Base-by-base conservation (phyloP, 441 rosid genomes). In the Theobroma grandiflorum region DNA sequence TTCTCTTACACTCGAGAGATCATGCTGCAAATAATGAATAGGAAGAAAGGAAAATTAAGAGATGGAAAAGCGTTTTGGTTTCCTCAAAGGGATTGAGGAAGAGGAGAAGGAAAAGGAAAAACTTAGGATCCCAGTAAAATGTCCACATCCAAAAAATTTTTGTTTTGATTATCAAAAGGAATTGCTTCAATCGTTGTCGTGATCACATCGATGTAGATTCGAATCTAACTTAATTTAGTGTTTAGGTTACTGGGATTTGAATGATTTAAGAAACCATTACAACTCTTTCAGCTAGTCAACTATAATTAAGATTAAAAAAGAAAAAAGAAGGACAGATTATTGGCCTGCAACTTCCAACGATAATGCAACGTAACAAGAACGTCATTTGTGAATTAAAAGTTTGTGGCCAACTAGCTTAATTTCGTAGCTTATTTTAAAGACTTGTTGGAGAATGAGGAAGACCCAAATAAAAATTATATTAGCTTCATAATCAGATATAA, bases 131-230 rank as follows among this genome's bases (percentile, higher is more conserved):
- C 62, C 45, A 37, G 14, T 0, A 11, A 59, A 3, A 64, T 8
- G 33, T 37, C 71, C 47, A 1, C 69, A 61, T 8, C 65, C 12
- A 9, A 42, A 16, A 7, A 8, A 8, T 45, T 26, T 53, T 77
- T 61, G 49, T 31, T 78, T 26, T 26, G 5, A 57, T 40, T 38
- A 40, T 40, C 31, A 16, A 4, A 5, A 31, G 57, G 47, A 61
- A 38, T 52, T 40, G 58, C n/a, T 80, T 75, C 75, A 58, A 59
- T 59, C 79, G 15, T 38, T 80, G 20, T 80, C 76, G 69, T 16
- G 26, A 62, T 53, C 47, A 20, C 38, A 11, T 26, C 20, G 37
- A 75, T 5, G 38, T 38, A 22, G 75, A 67, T 75, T 67, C 33
- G 63, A 57, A 58, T 74, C 72, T 50, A n/a, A 43, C 52, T 18